Evolutionary conservation across 208 protist species (phyloP), one percentile per base, ranked within the genome.

Genomic region (Acanthamoeba quina): DNA sequence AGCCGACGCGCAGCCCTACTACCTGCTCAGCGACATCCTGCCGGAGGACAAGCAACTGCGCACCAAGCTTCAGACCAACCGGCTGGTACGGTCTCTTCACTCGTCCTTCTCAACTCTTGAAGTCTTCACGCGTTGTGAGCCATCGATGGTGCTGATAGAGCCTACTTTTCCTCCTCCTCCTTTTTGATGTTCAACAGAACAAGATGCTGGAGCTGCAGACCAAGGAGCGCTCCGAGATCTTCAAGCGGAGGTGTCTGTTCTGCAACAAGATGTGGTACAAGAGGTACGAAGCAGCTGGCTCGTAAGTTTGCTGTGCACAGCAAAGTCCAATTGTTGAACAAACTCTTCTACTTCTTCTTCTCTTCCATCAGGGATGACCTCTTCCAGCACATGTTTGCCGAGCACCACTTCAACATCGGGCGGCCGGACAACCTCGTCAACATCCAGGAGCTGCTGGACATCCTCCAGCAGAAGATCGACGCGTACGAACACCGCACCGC

Each of bases 401-500:
- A 94, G 62, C 64, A 80, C 62, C 89, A 92, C 31, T 96, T 96
- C 58, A 95, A 95, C 37, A 93, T 95, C 66, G 95, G 95, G 7
- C 74, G 93, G 24, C 92, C 95, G 41, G 95, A 96, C 72, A 96
- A 96, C 82, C 66, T 96, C n/a, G 92, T 96, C 24, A 92, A 94
- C 37, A 92, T 95, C 41, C 88, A 94, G 52, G 95, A 95, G 49
- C 68, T 96, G 34, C 19, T 96, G 3, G 85, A 95, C 26, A 89
- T 95, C 41, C 17, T 96, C 9, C 70, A 78, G 44, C 34, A 72
- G 10, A 94, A 94, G 60, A 90, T 64, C 54, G 72, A 95, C 49
- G 26, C 31, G 82, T 90, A 90, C 54, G 49, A 29, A 24, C 41
- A 41, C 37, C 37, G 3, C 37, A 41, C 37, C 37, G 4, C 37